Conservation (phyloP, 371 early-diverging fungal genomes). For the Syncephalastrum contaminatum region DNA sequence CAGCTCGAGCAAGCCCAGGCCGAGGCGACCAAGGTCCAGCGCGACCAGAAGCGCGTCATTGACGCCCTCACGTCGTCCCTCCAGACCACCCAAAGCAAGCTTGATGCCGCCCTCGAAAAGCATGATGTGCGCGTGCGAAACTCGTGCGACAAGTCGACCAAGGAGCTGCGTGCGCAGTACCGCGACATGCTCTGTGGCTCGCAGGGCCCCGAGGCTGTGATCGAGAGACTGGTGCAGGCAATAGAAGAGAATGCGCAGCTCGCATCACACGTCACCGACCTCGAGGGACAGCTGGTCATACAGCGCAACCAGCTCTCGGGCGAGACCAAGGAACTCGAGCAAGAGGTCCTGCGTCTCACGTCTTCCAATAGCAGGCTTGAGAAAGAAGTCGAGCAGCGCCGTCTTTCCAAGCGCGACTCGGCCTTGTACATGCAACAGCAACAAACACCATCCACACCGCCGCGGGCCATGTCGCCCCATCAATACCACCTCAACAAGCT, state of each 20-base stretch:
- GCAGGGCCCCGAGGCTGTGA: conserved; percentile 18
- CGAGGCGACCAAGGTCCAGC: not conserved
- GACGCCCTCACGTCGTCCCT: conserved; percentile 3
- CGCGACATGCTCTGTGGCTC: too few species aligned
- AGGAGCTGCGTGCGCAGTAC: too few species aligned
- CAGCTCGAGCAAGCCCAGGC: conserved; percentile 6
- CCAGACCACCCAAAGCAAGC: conserved; percentile 1
- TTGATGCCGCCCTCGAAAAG: conserved; percentile 1
- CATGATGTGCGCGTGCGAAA: too few species aligned
- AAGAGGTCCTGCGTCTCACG: conserved; percentile 36
- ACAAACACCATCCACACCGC: conserved; percentile 26
- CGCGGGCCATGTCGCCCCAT: conserved; percentile 28
- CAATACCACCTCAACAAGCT: conserved; percentile 21
- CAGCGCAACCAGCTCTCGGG: conserved; percentile 32
- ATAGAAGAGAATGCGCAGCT: conserved; percentile 40
- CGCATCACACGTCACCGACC: conserved; percentile 29
- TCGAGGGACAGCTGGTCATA: conserved; percentile 36
- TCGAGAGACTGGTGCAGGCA: conserved; percentile 18
- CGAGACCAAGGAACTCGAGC: conserved; percentile 42
- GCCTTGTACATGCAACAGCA: not conserved
- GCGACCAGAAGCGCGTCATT: conserved; percentile 7
- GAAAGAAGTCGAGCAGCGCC: conserved; percentile 41
- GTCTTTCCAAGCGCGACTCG: not conserved
- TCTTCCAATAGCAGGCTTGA: conserved; percentile 46
- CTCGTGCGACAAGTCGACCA: too few species aligned